phyloP scores from a whole-genome alignment of 768 basidiomycete species.

The Xerocomellus intermedius region DNA sequence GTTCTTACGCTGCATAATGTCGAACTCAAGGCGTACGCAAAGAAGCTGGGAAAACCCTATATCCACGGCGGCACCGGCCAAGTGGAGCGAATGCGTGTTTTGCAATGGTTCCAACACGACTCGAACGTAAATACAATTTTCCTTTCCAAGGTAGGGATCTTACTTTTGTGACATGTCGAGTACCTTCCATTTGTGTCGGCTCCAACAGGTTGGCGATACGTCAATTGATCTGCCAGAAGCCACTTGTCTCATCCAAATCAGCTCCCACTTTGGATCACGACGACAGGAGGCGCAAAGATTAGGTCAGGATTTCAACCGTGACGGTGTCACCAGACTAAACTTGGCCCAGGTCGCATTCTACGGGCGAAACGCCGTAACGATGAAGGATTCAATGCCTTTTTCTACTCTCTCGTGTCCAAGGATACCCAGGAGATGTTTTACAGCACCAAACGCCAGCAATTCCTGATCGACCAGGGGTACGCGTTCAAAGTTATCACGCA shows the following conservation, averaged over 20 bases:
- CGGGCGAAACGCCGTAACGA: conserved; percentile 97
- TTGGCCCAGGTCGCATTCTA: conserved; percentile 77
- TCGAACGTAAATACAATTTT: conserved; percentile 98
- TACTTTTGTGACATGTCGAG: conserved; percentile 6
- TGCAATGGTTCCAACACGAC: conserved; percentile 94
- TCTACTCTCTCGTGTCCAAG: conserved; percentile 98
- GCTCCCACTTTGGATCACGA: conserved; percentile 97
- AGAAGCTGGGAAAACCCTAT: conserved; percentile 88
- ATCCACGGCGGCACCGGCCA: conserved; percentile 97
- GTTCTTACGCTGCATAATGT: conserved; percentile 1
- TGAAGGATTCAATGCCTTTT: conserved; percentile 99
- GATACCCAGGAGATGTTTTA: conserved; percentile 99
- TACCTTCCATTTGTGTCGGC: conserved; percentile 13
- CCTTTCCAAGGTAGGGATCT: conserved; percentile 78
- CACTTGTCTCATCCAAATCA: conserved; percentile 98
- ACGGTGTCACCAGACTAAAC: conserved; percentile 15
- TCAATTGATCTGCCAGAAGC: conserved; percentile 99
- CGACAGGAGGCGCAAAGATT: conserved; percentile 97
- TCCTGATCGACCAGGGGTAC: conserved; percentile 98
- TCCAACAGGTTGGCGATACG: conserved; percentile 86
- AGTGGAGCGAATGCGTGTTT: conserved; percentile 91
- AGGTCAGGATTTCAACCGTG: conserved; percentile 47
- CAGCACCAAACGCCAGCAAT: conserved; percentile 97
- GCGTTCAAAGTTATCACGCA: conserved; percentile 99
- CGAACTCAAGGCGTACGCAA: conserved; percentile 77